Evolutionary conservation across 257 asterid species (phyloP), one percentile per base, ranked within the genome.

Genomic region (Orobanche coerulescens): DNA sequence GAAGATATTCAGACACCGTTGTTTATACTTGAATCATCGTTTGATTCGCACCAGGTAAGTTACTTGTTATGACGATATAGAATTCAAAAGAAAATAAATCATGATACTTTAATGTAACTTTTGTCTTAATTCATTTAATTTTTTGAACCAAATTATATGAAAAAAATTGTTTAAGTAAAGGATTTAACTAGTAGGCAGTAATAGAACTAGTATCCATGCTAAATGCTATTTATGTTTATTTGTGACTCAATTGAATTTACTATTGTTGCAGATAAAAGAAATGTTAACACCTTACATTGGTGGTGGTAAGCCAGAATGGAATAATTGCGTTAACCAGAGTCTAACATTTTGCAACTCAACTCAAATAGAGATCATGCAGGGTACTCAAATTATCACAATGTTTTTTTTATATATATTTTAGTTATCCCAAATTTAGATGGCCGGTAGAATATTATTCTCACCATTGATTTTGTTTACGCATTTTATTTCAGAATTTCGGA

Each of bases 1-100:
- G 47, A 31, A 14, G 30, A 57, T 7, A 53, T 77, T 33, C 49
- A 69, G 31, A 72, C 74, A 0, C 82, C 82, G 11, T 16, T 77
- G 19, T 69, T 77, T 53, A 31, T 77, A 4, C 55, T 69, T 15
- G 71, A 73, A 56, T 51, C 76, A 31, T 61, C 58, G 2, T 73
- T 65, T 49, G 79, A 77, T 59, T 2, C 1, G 4, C 63, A 55
- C 52, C 79, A 77, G 76, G 82, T 77, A 40, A 18, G n/a, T 4
- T 16, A 6, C 2, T 37, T 1, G 44, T 15, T 43, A 3, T 13
- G 13, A 8, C n/a, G n/a, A n/a, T n/a, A 31, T 6, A 31, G 37
- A 31, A 31, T 31, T 31, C 37, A 31, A 31, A 31, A 31, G 37
- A 9, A 31, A 31, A 31, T 4, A 31, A 4, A 1, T 2, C 4